A percentile compares a stretch with the other conserved stretches of the same genome.
Conservation (phyloP, 768 basidiomycete genomes). For the Leucosporidium creatinivorum region DNA sequence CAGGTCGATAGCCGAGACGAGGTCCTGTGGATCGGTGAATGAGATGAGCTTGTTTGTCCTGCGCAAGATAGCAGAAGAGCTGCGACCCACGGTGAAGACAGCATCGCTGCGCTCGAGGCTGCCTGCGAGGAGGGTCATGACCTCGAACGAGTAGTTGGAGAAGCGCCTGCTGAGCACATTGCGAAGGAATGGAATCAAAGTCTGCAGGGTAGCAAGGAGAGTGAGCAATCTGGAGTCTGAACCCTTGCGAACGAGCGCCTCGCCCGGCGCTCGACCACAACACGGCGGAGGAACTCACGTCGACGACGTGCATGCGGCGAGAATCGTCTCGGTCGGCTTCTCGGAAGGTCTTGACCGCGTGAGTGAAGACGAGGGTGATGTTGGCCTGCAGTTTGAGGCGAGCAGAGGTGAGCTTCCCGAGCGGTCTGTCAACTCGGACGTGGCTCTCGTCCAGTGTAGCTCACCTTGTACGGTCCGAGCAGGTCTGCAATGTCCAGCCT, state of each 20-base stretch:
- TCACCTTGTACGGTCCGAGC: constrained; percentile 12
- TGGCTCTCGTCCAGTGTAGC: neutral
- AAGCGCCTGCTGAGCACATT: constrained; percentile 17
- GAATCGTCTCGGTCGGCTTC: constrained; percentile 12
- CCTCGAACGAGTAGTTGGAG: constrained; percentile 19
- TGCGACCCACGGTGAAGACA: constrained; percentile 23
- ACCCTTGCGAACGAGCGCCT: neutral
- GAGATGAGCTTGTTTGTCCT: too few species aligned
- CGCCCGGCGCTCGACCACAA: too few species aligned
- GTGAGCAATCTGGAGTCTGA: neutral
- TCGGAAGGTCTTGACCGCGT: constrained; percentile 25
- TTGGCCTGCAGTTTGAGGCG: constrained; percentile 19
- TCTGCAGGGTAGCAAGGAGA: constrained; percentile 2
- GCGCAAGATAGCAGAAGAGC: too few species aligned
- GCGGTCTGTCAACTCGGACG: neutral
- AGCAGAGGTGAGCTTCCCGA: neutral
- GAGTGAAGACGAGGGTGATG: constrained; percentile 26
- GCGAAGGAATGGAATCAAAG: constrained; percentile 19
- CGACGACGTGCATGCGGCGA: constrained; percentile 23
- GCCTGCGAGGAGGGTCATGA: constrained; percentile 26
- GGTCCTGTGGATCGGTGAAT: constrained; percentile 15
- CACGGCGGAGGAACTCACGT: constrained; percentile 13
- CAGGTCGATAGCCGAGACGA: constrained; percentile 30
- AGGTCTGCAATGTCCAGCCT: constrained; percentile 3
- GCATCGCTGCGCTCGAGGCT: constrained; percentile 21